A percentile compares a stretch with the other conserved stretches of the same genome.
These are phyloP conservation scores for Ampelomyces quisqualis DNA, from an alignment of 2,329 filamentous ascomycete genomes.

Conservation along the genomic window DNA sequence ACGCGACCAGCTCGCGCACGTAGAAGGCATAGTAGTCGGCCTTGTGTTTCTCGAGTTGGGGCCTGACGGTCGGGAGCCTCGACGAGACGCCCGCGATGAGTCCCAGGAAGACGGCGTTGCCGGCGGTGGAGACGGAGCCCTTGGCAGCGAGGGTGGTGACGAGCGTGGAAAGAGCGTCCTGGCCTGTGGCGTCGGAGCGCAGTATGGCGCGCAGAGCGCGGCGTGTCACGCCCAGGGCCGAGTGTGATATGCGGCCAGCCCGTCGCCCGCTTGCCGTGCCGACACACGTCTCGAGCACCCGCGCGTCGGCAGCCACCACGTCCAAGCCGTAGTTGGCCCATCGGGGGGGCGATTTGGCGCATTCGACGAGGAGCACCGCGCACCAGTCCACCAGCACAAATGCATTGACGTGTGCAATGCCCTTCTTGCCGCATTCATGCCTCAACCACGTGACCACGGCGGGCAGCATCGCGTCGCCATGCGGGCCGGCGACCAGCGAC, in stretches of 20 bases:
- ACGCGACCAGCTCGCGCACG: conserved; percentile 78
- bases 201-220: conserved; percentile 77
- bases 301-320: conserved; percentile 68
- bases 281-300: conserved; percentile 75
- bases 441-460: conserved; percentile 68
- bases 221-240: conserved; percentile 74
- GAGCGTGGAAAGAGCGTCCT: conserved; percentile 62
- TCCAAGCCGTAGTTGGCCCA: conserved; percentile 68
- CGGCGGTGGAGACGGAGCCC: conserved; percentile 61
- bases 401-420: conserved; percentile 75
- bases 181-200: conserved; percentile 57
- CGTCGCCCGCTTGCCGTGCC: conserved; percentile 43
- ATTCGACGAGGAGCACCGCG: conserved; percentile 71
- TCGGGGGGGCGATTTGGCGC: conserved; percentile 58
- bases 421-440: conserved; percentile 71
- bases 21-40: conserved; percentile 79
- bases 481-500: conserved; percentile 61
- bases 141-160: conserved; percentile 71
- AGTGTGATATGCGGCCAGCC: conserved; percentile 62
- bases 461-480: conserved; percentile 60
- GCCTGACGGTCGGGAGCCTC: conserved; percentile 64
- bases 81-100: conserved; percentile 84
- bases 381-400: conserved; percentile 93
- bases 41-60: conserved; percentile 66
- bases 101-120: conserved; percentile 76